Conservation (phyloP, 169 alveolate species). For the Plasmodium vivax region DNA sequence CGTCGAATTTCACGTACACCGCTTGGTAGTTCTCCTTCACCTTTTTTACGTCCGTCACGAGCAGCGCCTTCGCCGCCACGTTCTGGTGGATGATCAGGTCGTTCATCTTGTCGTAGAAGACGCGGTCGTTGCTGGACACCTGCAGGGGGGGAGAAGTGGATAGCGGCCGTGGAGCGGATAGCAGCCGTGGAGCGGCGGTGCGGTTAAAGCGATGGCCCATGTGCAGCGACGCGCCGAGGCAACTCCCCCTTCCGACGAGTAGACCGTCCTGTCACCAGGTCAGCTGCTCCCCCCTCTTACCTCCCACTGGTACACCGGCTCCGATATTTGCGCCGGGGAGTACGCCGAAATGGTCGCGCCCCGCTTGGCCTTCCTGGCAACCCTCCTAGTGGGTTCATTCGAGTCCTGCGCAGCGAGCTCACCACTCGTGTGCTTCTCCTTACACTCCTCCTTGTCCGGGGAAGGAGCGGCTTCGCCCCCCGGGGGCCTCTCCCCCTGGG, state of each 20-base stretch:
- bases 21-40: conserved; percentile 34
- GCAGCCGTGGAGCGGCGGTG: background rate
- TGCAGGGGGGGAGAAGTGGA: background rate
- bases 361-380: background rate
- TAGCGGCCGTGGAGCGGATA: background rate
- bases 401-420: background rate
- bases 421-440: conserved; percentile 10
- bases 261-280: background rate
- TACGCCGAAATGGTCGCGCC: conserved; percentile 40
- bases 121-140: conserved; percentile 55
- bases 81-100: conserved; percentile 65
- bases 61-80: conserved; percentile 34
- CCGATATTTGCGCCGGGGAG: conserved; percentile 72
- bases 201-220: background rate
- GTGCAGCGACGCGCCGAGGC: background rate
- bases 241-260: background rate
- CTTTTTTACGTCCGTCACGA: conserved; percentile 64
- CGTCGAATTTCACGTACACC: conserved; percentile 56
- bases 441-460: background rate
- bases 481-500: background rate
- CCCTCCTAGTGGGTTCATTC: background rate
- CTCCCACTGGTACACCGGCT: conserved; percentile 73
- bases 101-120: conserved; percentile 65
- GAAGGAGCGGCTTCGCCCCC: background rate
- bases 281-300: background rate